Evolutionary conservation across 2,329 filamentous ascomycete genomes (phyloP).

Genomic region (Beauveria scarabaeidicola): DNA sequence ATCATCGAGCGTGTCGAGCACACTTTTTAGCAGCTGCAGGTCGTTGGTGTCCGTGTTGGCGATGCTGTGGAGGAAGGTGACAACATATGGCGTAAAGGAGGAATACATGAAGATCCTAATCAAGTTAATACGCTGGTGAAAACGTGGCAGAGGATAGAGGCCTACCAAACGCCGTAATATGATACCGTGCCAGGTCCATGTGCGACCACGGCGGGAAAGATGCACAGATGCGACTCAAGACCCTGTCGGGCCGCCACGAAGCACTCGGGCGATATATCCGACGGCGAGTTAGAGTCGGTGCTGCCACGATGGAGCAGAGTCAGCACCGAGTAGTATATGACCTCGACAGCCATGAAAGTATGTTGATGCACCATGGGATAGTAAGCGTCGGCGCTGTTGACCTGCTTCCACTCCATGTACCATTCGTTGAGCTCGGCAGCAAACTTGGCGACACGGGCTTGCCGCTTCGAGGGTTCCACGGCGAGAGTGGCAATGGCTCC

Average conservation of each 20-base stretch:
- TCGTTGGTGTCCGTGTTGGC: constrained; percentile 11
- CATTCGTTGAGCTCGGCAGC: constrained; percentile 11
- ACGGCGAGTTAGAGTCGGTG: constrained; percentile 11
- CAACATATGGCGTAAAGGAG: constrained; percentile 17
- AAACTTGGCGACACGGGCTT: constrained; percentile 3
- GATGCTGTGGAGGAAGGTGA: constrained; percentile 16
- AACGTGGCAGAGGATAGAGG: background rate
- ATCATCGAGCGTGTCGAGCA: constrained; percentile 8
- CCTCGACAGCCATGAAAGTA: constrained; percentile 14
- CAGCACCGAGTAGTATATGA: constrained; percentile 16
- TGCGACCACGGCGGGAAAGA: constrained; percentile 12
- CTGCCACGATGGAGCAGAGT: constrained; percentile 15
- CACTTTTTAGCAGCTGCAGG: constrained; percentile 6
- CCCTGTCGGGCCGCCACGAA: constrained; percentile 15
- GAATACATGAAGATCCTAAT: constrained; percentile 17
- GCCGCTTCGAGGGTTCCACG: background rate
- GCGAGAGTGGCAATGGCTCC: background rate
- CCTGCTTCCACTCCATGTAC: constrained; percentile 12
- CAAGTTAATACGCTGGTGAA: background rate
- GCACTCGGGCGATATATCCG: constrained; percentile 14
- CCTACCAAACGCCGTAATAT: constrained; percentile 17
- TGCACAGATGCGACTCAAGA: constrained; percentile 12
- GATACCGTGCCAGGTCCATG: constrained; percentile 12
- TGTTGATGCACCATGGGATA: constrained; percentile 13
- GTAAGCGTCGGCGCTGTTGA: constrained; percentile 13